Base-by-base conservation (phyloP, 2,329 filamentous ascomycete genomes). In the Thielaviopsis euricoi region DNA sequence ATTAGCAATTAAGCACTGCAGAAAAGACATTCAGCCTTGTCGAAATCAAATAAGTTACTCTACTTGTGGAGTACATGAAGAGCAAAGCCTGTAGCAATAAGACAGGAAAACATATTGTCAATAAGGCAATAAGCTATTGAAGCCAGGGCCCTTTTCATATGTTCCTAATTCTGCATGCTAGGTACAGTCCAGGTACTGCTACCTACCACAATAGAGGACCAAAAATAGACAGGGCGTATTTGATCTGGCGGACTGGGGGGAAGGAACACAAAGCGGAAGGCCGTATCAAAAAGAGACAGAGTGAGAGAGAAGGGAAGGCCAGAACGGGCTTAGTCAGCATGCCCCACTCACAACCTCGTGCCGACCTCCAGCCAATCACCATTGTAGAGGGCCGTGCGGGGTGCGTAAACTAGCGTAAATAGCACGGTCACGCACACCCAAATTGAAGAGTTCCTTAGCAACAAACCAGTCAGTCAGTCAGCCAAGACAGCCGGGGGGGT, bases 291-390 rank as follows among this genome's bases (percentile, higher is more conserved):
- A n/a, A n/a, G n/a, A n/a, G n/a, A n/a, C n/a, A n/a, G n/a, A n/a
- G n/a, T n/a, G n/a, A n/a, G n/a, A n/a, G n/a, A n/a, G n/a, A n/a
- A n/a, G n/a, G n/a, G n/a, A n/a, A n/a, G 37, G 29, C 52, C 29
- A 26, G 12, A 43, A 40, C 53, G 53, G 53, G 53, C 48, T 56
- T 60, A 53, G 49, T 56, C 49, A 59, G 49, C 49, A 19, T 6
- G n/a, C 52, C 54, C 52, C 58, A 59, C 58, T 59, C 54, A 56
- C 29, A 52, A 59, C 58, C 54, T 59, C 51, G 54, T 60, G 58
- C 55, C 51, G 22, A 50, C 12, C 2, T 19, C 29, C 40, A 56
- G 21, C 58, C 58, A 60, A 60, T 60, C 58, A 57, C 15, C 17
- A 55, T 19, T 40, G 19, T 19, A 5, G 1, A 9, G 43, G 43